Evolutionary conservation across 2,329 filamentous ascomycete genomes (phyloP).

Genomic region (Phyllosticta citrichinensis): DNA sequence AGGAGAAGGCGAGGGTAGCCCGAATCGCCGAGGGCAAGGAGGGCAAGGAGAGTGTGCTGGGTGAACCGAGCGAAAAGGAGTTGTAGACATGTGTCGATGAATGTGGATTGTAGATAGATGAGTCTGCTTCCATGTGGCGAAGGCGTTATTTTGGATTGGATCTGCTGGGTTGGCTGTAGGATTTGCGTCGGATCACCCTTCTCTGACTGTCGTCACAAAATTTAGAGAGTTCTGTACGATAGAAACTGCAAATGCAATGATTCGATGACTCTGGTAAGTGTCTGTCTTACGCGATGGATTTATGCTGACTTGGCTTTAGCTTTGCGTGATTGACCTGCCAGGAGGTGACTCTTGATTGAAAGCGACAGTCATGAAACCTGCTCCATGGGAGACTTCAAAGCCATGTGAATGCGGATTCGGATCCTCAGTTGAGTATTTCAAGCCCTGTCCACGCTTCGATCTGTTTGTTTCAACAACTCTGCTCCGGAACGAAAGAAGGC

Average conservation of each 20-base stretch:
- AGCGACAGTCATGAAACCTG: too few relatives aligned
- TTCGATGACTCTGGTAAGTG: background rate
- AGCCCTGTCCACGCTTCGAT: too few relatives aligned
- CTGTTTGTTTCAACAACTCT: too few relatives aligned
- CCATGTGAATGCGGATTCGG: too few relatives aligned
- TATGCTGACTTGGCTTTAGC: background rate
- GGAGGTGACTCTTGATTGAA: too few relatives aligned
- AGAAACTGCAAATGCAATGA: background rate
- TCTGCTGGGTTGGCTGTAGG: background rate
- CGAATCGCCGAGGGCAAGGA: conserved; percentile 50
- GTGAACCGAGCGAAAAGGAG: background rate
- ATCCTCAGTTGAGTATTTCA: too few relatives aligned
- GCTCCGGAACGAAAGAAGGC: too few relatives aligned
- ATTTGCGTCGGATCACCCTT: background rate
- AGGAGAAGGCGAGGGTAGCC: conserved; percentile 59
- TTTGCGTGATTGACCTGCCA: too few relatives aligned
- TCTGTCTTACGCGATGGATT: background rate
- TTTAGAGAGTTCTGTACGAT: background rate
- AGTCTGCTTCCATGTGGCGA: background rate
- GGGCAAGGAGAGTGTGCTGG: conserved; percentile 33
- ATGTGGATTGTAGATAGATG: background rate
- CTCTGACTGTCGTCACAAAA: background rate
- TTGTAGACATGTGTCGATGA: background rate
- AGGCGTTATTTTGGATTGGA: background rate
- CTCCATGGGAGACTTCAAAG: too few relatives aligned